phyloP scores from a whole-genome alignment of 129 eudicot species.

The Arctium lappa region DNA sequence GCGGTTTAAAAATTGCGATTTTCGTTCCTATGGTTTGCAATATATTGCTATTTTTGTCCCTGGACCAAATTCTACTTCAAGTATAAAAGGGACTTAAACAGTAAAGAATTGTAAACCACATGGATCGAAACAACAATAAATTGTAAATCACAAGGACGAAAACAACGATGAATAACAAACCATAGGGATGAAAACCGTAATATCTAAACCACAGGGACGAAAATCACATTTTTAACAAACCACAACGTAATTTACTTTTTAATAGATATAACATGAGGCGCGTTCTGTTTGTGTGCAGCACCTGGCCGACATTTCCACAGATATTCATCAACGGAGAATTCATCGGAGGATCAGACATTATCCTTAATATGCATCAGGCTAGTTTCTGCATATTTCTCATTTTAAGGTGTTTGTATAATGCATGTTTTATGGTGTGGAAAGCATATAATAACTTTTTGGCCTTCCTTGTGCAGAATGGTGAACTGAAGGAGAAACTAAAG shows the following conservation, averaged over 20 bases:
- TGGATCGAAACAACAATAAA: too few species aligned
- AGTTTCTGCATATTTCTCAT: not conserved
- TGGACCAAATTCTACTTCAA: not conserved
- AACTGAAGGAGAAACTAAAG: conserved; percentile 73
- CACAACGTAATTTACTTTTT: not conserved
- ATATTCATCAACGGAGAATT: conserved; percentile 96
- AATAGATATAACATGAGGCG: not conserved
- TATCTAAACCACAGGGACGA: too few species aligned
- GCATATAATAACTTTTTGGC: not conserved
- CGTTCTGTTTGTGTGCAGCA: conserved; percentile 47
- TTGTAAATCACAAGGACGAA: too few species aligned
- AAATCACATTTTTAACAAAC: too few species aligned
- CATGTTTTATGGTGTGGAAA: not conserved
- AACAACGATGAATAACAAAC: too few species aligned
- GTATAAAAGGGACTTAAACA: not conserved
- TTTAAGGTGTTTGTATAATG: not conserved
- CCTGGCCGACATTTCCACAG: conserved; percentile 98
- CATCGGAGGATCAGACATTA: conserved; percentile 95
- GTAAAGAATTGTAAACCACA: too few species aligned
- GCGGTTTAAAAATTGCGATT: too few species aligned
- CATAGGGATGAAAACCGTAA: too few species aligned
- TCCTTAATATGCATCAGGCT: conserved; percentile 91
- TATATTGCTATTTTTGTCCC: too few species aligned
- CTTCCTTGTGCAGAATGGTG: conserved; percentile 61
- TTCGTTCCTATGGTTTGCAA: too few species aligned